These are phyloP conservation scores for Xylaria longipes DNA, from an alignment of 495 filamentous ascomycete species.

Conservation along the genomic window DNA sequence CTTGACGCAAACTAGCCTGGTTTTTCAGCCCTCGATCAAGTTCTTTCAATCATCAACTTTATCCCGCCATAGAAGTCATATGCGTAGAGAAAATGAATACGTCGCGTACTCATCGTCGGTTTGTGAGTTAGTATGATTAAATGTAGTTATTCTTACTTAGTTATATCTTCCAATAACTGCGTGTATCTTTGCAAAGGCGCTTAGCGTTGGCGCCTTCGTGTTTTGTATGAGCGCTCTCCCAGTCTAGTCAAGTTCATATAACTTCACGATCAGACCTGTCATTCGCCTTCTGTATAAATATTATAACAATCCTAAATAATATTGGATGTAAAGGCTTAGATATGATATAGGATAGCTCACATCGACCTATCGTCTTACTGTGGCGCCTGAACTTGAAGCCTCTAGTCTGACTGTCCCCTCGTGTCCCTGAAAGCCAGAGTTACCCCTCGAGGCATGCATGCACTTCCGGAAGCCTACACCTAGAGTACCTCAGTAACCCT, in stretches of 20 bases:
- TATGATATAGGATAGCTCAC: neutral
- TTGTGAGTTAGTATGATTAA: constrained; percentile 3
- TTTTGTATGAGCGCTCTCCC: neutral
- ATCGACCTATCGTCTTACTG: neutral
- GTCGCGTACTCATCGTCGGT: neutral
- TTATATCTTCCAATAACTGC: constrained; percentile 23
- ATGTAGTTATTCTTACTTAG: neutral
- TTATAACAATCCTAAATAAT: neutral
- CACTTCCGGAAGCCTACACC: neutral
- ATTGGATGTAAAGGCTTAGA: neutral
- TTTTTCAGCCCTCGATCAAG: neutral
- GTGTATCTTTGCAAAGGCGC: neutral
- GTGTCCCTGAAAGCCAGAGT: neutral
- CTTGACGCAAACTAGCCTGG: neutral
- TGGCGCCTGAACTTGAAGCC: neutral
- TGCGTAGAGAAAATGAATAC: neutral
- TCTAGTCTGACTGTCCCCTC: neutral
- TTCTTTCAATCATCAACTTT: neutral
- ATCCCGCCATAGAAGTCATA: neutral
- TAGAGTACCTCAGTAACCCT: neutral
- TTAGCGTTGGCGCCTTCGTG: neutral
- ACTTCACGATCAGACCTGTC: neutral
- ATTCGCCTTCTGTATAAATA: neutral
- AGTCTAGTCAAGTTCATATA: neutral
- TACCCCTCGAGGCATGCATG: neutral